These are phyloP conservation scores for Silene uniflora DNA, from an alignment of 148 eudicot species.

Conservation along the genomic window DNA sequence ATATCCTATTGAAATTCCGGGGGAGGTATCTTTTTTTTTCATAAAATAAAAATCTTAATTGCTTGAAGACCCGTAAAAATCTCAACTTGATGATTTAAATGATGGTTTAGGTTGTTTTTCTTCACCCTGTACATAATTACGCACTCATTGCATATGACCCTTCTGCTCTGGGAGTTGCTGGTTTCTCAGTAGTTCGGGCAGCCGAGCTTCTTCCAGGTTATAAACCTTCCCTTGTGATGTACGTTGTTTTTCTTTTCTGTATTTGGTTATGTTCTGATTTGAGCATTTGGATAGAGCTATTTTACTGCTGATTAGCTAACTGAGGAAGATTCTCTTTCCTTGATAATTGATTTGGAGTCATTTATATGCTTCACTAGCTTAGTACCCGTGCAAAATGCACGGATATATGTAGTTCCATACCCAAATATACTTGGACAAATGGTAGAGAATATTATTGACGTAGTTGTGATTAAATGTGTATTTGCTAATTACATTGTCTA, in stretches of 20 bases:
- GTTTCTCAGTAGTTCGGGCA: constrained; percentile 76
- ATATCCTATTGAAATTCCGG: constrained; percentile 91
- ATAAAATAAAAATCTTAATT: background rate
- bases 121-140: constrained; percentile 92
- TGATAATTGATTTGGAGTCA: background rate
- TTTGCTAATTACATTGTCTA: too few species aligned
- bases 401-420: too few species aligned
- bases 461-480: too few species aligned
- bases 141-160: constrained; percentile 94
- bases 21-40: constrained; percentile 49
- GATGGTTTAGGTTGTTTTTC: constrained; percentile 75
- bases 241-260: background rate
- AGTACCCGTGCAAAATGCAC: too few species aligned
- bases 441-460: too few species aligned
- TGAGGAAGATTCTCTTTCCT: background rate
- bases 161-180: constrained; percentile 79
- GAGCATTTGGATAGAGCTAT: background rate
- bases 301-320: background rate
- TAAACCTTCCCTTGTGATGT: background rate
- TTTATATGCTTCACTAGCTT: too few species aligned
- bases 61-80: constrained; percentile 4
- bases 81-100: background rate
- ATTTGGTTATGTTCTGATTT: constrained; percentile 2
- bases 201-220: constrained; percentile 88
- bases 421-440: too few species aligned